Conservation (phyloP, 805 yeast genomes). For the Candida maesae region DNA sequence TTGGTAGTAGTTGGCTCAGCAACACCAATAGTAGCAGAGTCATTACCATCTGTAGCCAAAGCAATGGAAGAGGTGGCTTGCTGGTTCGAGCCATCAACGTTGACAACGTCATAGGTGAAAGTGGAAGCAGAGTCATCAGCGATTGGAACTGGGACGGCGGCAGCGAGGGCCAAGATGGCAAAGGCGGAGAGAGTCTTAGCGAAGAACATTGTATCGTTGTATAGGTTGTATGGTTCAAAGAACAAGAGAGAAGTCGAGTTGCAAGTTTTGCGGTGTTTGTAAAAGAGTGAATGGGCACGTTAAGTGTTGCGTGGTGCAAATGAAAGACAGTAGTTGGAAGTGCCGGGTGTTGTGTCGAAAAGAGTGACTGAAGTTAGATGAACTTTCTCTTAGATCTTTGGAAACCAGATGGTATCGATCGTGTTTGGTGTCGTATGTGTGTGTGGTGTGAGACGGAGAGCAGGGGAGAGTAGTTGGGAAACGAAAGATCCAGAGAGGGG, state of each 20-base stretch:
- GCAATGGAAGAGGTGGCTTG: conserved; percentile 22
- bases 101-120: conserved; percentile 25
- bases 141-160: conserved; percentile 20
- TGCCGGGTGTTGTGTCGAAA: conserved; percentile 10
- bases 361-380: conserved; percentile 14
- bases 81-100: conserved; percentile 28
- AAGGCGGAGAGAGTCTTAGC: conserved; percentile 22
- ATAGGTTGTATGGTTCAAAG: neutral
- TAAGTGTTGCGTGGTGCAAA: conserved; percentile 17
- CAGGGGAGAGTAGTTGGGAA: neutral
- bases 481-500: neutral
- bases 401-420: neutral
- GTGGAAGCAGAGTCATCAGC: conserved; percentile 19
- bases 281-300: conserved; percentile 22
- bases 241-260: neutral
- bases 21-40: conserved; percentile 17
- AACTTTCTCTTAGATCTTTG: neutral
- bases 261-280: no score
- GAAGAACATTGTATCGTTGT: conserved; percentile 21
- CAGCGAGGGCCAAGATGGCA: conserved; percentile 19
- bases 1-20: conserved; percentile 23
- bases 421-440: neutral
- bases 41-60: conserved; percentile 16
- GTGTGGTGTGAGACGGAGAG: neutral
- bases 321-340: conserved; percentile 29